Base-by-base conservation (phyloP, 2,329 filamentous ascomycete genomes). In the Penicillium sp. region DNA sequence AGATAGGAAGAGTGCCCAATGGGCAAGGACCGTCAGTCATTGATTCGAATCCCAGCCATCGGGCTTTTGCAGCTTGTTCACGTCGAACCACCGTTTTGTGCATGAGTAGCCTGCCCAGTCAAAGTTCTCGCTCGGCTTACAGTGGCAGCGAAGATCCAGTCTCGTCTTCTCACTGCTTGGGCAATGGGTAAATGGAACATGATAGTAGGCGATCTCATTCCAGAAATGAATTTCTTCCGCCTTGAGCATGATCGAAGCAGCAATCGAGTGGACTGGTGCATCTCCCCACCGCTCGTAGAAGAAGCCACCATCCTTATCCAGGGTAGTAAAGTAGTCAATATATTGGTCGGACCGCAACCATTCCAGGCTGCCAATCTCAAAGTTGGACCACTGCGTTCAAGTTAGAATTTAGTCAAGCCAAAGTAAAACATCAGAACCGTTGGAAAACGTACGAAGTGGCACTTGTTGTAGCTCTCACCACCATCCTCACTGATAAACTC, bases 251-350 rank as follows among this genome's bases (percentile, higher is more conserved):
- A 99, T 80, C 59, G 84, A 84, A 3, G 95, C 95, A 14, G 91
- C 95, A 65, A 99, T 97, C n/a, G 93, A 97, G 79, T 99, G 95
- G 6, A 99, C 91, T 0, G 95, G 95, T 6, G 95, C 95, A 77
- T 99, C 93, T 58, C 93, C 93, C 93, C 93, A 99, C 68, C 93
- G 89, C 78, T 99, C 95, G 75, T 98, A 98, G 82, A 97, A 98
- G 84, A 99, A 99, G 61, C 95, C 95, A 62, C 95, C 95, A 52
- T 96, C 92, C 65, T 85, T 80, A 76, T 99, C 95, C 29, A 99
- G 86, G 6, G 86, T 84, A 50, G 93, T 86, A 70, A 99, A 99
- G 80, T 87, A 99, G 77, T 98, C 93, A 45, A 88, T 79, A 78
- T 99, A 99, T 22, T 90, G 84, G 73, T 93, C 82, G 63, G 91